phyloP scores from a whole-genome alignment of 2,329 filamentous ascomycete species.

The Lecanoromycetidae sp. region DNA sequence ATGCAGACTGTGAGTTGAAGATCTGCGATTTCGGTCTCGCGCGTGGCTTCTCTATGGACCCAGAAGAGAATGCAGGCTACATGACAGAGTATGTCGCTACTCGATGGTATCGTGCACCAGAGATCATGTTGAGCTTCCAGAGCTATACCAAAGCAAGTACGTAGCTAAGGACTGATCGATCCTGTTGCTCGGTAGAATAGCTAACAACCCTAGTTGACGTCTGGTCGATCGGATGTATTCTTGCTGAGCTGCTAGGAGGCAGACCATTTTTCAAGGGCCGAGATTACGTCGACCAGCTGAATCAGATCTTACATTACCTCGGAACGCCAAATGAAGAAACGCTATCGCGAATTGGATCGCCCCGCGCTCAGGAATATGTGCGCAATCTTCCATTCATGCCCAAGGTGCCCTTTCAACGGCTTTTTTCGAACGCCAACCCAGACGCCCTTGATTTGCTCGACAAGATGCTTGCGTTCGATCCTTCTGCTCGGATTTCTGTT shows the following conservation, averaged over 20 bases:
- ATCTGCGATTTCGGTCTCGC: constrained; percentile 97
- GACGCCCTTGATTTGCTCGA: constrained; percentile 92
- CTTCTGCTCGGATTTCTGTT: constrained; percentile 81
- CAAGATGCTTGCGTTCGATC: constrained; percentile 95
- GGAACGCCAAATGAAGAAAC: constrained; percentile 95
- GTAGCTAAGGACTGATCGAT: constrained; percentile 34
- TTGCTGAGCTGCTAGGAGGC: constrained; percentile 88
- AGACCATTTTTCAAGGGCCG: constrained; percentile 98
- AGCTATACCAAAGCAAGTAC: constrained; percentile 99
- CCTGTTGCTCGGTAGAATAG: constrained; percentile 5
- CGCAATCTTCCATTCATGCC: constrained; percentile 91
- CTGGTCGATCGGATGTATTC: constrained; percentile 96
- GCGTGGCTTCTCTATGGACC: constrained; percentile 90
- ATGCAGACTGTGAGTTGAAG: constrained; percentile 98
- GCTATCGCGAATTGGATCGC: constrained; percentile 81
- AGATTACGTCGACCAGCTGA: constrained; percentile 98
- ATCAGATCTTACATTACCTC: constrained; percentile 96
- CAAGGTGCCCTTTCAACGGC: constrained; percentile 74
- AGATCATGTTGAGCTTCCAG: constrained; percentile 99
- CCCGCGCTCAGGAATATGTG: constrained; percentile 94
- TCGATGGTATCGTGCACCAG: constrained; percentile 94
- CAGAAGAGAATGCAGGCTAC: constrained; percentile 95
- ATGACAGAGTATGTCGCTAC: constrained; percentile 99
- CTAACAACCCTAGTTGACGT: constrained; percentile 63
- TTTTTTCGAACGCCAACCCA: constrained; percentile 91